Evolutionary conservation across 1,284 basidiomycete species (phyloP), one percentile per base, ranked within the genome.

Genomic region (Amylostereum areolatum): DNA sequence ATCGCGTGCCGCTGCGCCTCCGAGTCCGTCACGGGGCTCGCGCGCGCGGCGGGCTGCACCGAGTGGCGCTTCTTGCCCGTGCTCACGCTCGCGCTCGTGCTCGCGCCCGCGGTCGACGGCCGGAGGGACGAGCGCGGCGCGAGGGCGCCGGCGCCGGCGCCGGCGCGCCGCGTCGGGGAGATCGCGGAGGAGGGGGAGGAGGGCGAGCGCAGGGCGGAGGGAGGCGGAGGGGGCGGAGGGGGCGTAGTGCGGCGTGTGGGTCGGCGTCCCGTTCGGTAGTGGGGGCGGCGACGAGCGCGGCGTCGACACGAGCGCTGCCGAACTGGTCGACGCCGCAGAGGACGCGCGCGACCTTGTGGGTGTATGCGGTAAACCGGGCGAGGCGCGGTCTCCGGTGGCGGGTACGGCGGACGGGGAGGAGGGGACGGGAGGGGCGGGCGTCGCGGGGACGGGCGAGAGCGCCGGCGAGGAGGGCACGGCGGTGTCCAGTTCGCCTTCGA

Each of bases 401-500:
- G 37, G 37, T 8, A 18, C 37, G n/a, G n/a, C 37, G 12, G 37
- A 39, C 12, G n/a, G 37, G n/a, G 37, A 39, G 7, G 37, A 7
- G 5, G 37, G n/a, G 12, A 25, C n/a, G n/a, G n/a, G 37, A 12
- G 37, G n/a, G 27, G 37, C n/a, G n/a, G 37, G n/a, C 18, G 18
- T 18, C 18, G 18, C 18, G 5, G 37, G 27, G 5, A 25, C 37
- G 37, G 27, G 37, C 12, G 37, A 32, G 27, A 18, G 28, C 8
- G 31, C 11, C 25, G 35, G 44, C 8, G 27, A 29, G 31, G 32
- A 45, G 25, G 61, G 30, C 5, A 54, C 29, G 4, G 52, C 45
- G n/a, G 60, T 57, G 41, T 64, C 63, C 18, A 18, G 18, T 18
- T 18, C 18, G 18, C 7, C 37, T 6, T n/a, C 37, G 37, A 12